These are phyloP conservation scores for Cladophialophora carrionii DNA, from an alignment of 2,329 filamentous ascomycete species.

Conservation along the genomic window DNA sequence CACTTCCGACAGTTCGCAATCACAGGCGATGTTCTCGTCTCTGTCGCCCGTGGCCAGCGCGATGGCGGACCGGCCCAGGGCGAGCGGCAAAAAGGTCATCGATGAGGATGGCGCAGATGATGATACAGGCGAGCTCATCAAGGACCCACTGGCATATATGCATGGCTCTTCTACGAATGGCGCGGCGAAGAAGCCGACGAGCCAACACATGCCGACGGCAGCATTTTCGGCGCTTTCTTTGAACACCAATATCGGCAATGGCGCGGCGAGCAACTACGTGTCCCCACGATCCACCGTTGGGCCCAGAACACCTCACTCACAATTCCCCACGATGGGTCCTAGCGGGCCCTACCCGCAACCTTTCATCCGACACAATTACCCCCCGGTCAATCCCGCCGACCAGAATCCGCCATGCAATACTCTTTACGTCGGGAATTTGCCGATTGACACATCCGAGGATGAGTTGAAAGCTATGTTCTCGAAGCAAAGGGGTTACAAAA, in stretches of 20 bases:
- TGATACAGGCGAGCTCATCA: conserved; percentile 64
- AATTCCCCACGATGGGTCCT: conserved; percentile 59
- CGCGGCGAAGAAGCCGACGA: conserved; percentile 65
- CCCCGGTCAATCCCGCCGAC: conserved; percentile 89
- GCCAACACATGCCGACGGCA: conserved; percentile 69
- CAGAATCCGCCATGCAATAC: conserved; percentile 98
- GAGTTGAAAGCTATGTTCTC: conserved; percentile 93
- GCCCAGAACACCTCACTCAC: conserved; percentile 56
- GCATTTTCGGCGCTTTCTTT: conserved; percentile 72
- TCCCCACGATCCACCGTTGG: conserved; percentile 55
- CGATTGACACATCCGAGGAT: conserved; percentile 89
- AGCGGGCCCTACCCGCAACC: conserved; percentile 61
- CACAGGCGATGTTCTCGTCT: conserved; percentile 63
- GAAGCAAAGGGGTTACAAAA: conserved; percentile 91
- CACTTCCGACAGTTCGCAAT: conserved; percentile 54
- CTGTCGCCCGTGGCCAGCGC: conserved; percentile 61
- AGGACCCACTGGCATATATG: conserved; percentile 68
- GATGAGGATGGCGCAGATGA: conserved; percentile 64
- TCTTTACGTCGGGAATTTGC: conserved; percentile 95
- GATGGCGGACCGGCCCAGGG: conserved; percentile 55
- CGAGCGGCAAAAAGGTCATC: conserved; percentile 66
- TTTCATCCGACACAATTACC: conserved; percentile 69
- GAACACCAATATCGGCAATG: conserved; percentile 62
- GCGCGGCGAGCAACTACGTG: conserved; percentile 48
- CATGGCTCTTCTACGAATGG: conserved; percentile 64